These are phyloP conservation scores for Pterulicium gracile DNA, from an alignment of 1,284 basidiomycete species.

Conservation along the genomic window DNA sequence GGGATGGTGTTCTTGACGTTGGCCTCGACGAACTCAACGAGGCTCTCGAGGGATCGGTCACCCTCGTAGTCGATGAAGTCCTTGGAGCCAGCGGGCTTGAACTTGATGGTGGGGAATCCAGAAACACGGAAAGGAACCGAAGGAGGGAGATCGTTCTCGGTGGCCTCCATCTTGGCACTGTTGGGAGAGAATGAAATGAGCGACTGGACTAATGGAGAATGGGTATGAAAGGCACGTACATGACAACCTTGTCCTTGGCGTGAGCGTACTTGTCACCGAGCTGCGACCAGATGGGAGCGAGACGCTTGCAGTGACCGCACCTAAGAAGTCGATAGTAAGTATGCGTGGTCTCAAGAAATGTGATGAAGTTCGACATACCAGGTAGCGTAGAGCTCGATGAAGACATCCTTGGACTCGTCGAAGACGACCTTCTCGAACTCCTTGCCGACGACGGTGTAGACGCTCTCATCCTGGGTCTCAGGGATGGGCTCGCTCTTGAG, in stretches of 20 bases:
- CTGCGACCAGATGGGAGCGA: constrained; percentile 90
- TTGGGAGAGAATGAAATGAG: constrained; percentile 8
- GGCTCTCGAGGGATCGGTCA: constrained; percentile 79
- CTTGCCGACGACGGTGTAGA: constrained; percentile 81
- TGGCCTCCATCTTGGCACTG: constrained; percentile 94
- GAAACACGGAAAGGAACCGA: constrained; percentile 76
- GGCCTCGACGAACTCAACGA: constrained; percentile 78
- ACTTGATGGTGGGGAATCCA: constrained; percentile 96
- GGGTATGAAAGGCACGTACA: constrained; percentile 49
- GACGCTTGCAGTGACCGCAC: constrained; percentile 94
- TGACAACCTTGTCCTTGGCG: constrained; percentile 71
- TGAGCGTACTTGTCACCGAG: constrained; percentile 80
- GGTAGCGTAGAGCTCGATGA: constrained; percentile 94
- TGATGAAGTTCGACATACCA: constrained; percentile 55
- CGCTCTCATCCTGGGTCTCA: constrained; percentile 72
- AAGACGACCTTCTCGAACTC: constrained; percentile 83
- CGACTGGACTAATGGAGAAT: background rate
- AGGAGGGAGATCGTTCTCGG: constrained; percentile 92
- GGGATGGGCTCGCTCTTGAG: constrained; percentile 92
- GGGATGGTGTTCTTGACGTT: constrained; percentile 65
- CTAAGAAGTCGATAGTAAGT: constrained; percentile 27
- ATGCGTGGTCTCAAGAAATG: constrained; percentile 2
- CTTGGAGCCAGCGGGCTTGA: constrained; percentile 82
- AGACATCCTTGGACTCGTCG: constrained; percentile 89
- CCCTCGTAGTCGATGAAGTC: constrained; percentile 92